Conservation (phyloP, 164 flowering plant genomes). For the Annona squamosa region DNA sequence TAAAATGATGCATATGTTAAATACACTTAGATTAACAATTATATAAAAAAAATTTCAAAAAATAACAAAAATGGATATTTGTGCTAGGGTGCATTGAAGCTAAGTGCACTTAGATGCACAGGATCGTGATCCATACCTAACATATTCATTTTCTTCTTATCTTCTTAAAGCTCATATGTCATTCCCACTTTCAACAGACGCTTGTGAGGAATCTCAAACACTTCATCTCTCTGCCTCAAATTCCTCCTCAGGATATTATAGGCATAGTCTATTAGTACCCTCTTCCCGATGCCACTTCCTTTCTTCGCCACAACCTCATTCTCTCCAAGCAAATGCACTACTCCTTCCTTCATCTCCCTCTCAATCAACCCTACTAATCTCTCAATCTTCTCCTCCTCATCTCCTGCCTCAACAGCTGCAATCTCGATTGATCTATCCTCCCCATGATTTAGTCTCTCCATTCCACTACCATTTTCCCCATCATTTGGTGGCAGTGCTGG, state of each 20-base stretch:
- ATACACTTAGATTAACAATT: too few species aligned
- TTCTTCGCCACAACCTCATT: slow-evolving; percentile 52
- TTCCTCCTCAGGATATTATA: slow-evolving; percentile 54
- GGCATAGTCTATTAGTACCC: slow-evolving; percentile 47
- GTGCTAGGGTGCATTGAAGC: too few species aligned
- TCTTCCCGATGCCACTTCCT: slow-evolving; percentile 42
- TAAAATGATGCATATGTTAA: too few species aligned
- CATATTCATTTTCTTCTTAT: not conserved
- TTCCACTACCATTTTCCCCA: not conserved
- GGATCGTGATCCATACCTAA: too few species aligned
- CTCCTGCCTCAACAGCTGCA: not conserved
- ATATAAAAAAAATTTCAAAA: too few species aligned
- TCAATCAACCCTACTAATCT: slow-evolving; percentile 30
- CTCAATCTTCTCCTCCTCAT: not conserved
- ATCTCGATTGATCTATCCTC: not conserved
- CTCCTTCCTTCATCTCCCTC: slow-evolving; percentile 31
- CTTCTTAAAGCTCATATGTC: slow-evolving; percentile 52
- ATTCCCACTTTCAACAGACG: slow-evolving; percentile 67
- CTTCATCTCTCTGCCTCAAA: slow-evolving; percentile 44
- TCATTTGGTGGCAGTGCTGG: slow-evolving; percentile 9
- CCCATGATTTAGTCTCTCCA: slow-evolving; percentile 11
- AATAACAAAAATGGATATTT: too few species aligned
- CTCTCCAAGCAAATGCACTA: slow-evolving; percentile 62
- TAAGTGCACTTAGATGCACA: too few species aligned
- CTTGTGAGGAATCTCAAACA: slow-evolving; percentile 54